phyloP scores from a whole-genome alignment of 495 filamentous ascomycete genomes.

The Glarea lozoyensis region DNA sequence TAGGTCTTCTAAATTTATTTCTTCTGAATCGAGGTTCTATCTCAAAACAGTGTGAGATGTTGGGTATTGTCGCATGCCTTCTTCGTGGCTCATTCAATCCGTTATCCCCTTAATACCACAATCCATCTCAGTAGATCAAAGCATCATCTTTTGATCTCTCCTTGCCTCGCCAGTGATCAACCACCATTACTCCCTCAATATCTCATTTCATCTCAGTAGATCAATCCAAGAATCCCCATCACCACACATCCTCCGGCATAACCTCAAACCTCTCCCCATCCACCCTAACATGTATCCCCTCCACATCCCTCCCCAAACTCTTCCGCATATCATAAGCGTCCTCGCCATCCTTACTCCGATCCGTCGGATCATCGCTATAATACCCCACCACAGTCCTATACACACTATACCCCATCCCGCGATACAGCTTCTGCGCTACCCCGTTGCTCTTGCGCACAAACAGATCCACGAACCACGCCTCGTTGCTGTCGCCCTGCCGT shows the following conservation, averaged over 20 bases:
- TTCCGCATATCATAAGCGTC: slow-evolving; percentile 98
- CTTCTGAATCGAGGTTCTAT: no score
- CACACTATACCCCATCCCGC: slow-evolving; percentile 79
- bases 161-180: no score
- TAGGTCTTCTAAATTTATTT: no score
- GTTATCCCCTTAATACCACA: no score
- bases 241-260: slow-evolving; percentile 80
- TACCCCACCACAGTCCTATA: slow-evolving; percentile 85
- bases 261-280: slow-evolving; percentile 77
- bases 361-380: slow-evolving; percentile 70
- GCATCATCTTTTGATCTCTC: no score
- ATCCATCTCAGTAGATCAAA: no score
- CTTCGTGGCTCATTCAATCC: no score
- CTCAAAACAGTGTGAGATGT: no score
- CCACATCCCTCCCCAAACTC: slow-evolving; percentile 74
- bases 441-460: slow-evolving; percentile 86
- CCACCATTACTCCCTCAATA: no score
- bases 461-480: slow-evolving; percentile 92
- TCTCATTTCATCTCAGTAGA: no score
- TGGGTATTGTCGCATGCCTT: no score
- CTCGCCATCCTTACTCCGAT: slow-evolving; percentile 42
- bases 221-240: no score
- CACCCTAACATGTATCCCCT: slow-evolving; percentile 64
- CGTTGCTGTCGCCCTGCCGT: slow-evolving; percentile 61
- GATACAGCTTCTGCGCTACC: slow-evolving; percentile 80